Base-by-base conservation (phyloP, 257 asterid genomes). In the Nicotiana sylvestris region DNA sequence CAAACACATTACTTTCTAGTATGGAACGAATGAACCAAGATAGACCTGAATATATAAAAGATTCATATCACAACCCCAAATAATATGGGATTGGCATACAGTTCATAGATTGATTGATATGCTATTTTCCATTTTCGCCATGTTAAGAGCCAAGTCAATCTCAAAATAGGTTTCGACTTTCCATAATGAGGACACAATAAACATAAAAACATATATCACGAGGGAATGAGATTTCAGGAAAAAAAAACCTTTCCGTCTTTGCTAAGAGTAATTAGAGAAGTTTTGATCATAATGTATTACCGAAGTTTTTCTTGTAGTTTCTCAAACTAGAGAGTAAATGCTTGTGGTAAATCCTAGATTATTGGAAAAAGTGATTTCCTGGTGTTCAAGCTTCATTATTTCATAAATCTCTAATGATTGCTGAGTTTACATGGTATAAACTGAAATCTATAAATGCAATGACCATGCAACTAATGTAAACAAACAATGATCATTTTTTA, bases 141-240 rank as follows among this genome's bases (percentile, higher is more conserved):
- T 25, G 80, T 29, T 74, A 13, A 74, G 62, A 74, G 62, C 62
- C 62, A 74, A 74, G 39, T 74, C 80, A 25, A 6, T 27, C 62
- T 74, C 27, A 74, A 25, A 49, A 74, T 49, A 49, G 80, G 80
- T 49, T 51, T 74, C 25, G 39, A 72, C 80, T 49, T 74, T 74
- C 39, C 49, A 49, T 49, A 74, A 13, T 74, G 9, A 74, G 61
- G 43, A 66, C 74, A 74, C 80, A 5, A 74, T 43, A 74, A 74
- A 74, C 58, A 37, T 74, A 25, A 74, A 46, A 25, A 49, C 78
- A 70, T 72, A 39, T 9, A 27, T 27, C 43, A 74, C 35, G 62
- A 74, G 15, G 25, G 80, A 25, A 74, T 74, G 80, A 74, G 62
- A 74, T 49, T 25, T 25, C 15, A 27, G 25, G 51, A 2, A 39